Evolutionary conservation across 345 rosid genomes (phyloP).

Genomic region (Lepidium didymum): DNA sequence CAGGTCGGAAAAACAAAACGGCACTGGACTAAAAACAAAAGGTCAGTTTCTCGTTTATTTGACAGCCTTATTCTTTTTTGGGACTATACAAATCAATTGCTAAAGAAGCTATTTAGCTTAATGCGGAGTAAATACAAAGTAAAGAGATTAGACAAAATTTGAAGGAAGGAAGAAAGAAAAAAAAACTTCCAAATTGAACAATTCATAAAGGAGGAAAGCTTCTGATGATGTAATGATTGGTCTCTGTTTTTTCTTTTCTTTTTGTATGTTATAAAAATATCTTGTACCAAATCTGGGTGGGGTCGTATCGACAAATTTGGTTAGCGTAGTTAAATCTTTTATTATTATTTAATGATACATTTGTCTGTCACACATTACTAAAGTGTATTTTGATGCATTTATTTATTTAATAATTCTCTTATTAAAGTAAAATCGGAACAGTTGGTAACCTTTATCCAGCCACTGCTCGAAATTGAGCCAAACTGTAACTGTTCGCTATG

Average conservation of each 20-base stretch:
- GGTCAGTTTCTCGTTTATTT: constrained; percentile 22
- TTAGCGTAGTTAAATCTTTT: constrained; percentile 15
- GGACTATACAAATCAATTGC: constrained; percentile 23
- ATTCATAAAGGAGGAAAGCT: background rate
- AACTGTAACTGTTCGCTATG: background rate
- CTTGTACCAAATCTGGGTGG: constrained; percentile 12
- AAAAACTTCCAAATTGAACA: background rate
- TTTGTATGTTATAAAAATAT: constrained; percentile 11
- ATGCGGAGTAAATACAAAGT: constrained; percentile 29
- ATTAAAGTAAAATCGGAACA: background rate
- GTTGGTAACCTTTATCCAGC: background rate
- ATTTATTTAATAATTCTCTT: background rate
- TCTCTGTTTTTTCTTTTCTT: background rate
- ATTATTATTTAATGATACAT: background rate
- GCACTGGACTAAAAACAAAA: constrained; percentile 52
- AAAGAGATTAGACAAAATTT: constrained; percentile 15
- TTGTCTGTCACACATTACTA: background rate
- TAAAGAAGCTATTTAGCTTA: constrained; percentile 17
- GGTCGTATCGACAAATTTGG: background rate
- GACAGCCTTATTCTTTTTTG: constrained; percentile 15
- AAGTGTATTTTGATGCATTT: constrained; percentile 5
- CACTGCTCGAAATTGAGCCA: background rate
- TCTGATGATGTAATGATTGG: constrained; percentile 15
- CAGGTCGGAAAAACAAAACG: constrained; percentile 65
- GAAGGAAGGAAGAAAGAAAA: background rate